phyloP scores from a whole-genome alignment of 495 filamentous ascomycete species.

The Staphylotrichum tortipilum region DNA sequence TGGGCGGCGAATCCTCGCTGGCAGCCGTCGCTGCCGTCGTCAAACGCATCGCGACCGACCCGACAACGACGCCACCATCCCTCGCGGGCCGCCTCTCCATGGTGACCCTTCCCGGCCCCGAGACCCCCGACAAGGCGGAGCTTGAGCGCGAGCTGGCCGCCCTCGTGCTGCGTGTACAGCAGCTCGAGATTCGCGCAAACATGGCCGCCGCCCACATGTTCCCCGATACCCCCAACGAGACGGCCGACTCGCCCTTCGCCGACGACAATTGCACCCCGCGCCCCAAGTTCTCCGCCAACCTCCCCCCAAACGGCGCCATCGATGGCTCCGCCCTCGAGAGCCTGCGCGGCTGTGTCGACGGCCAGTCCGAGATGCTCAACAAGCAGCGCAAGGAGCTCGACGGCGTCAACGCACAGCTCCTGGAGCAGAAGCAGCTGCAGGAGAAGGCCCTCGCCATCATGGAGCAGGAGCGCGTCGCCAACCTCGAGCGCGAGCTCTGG shows the following conservation, averaged over 20 bases:
- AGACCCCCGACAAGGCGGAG: constrained; percentile 53
- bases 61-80: constrained; percentile 20
- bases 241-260: constrained; percentile 44
- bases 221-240: constrained; percentile 57
- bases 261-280: constrained; percentile 26
- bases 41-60: constrained; percentile 50
- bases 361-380: constrained; percentile 69
- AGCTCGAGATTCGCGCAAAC: constrained; percentile 57
- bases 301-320: constrained; percentile 35
- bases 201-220: constrained; percentile 47
- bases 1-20: constrained; percentile 55
- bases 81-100: constrained; percentile 25
- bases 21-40: constrained; percentile 55
- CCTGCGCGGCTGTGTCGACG: constrained; percentile 65
- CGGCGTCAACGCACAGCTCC: constrained; percentile 57
- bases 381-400: constrained; percentile 63
- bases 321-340: constrained; percentile 59
- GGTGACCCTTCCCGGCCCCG: constrained; percentile 56
- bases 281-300: constrained; percentile 16
- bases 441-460: constrained; percentile 50
- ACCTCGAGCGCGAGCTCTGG: constrained; percentile 79
- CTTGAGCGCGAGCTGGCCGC: constrained; percentile 65
- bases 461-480: constrained; percentile 45
- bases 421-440: constrained; percentile 57
- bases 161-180: constrained; percentile 57